Conservation (phyloP, 129 eudicot species). For the Arctium minus region DNA sequence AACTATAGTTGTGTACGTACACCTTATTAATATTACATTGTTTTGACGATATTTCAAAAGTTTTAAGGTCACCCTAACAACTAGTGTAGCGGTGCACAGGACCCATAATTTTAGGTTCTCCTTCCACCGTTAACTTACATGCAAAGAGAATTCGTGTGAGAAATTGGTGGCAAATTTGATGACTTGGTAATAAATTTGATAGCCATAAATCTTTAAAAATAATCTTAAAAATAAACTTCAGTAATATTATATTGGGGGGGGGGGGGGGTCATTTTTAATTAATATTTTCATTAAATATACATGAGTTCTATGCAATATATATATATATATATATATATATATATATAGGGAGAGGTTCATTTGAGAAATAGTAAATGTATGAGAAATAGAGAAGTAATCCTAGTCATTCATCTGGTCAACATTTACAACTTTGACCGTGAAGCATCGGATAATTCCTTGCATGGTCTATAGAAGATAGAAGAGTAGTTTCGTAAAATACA, state of each 20-base stretch:
- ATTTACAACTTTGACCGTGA: too few relatives aligned
- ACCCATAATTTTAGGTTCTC: not conserved
- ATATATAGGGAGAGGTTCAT: not conserved
- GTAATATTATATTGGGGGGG: not conserved
- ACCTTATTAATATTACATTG: not conserved
- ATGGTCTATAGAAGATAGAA: too few relatives aligned
- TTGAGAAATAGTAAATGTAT: too few relatives aligned
- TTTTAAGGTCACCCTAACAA: not conserved
- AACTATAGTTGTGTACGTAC: not conserved
- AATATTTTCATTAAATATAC: not conserved
- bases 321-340: too few relatives aligned
- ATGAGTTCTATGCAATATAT: not conserved
- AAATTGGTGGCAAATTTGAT: not conserved
- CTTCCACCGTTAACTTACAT: not conserved
- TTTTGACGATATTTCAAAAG: not conserved
- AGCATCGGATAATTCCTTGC: too few relatives aligned
- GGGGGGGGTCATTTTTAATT: not conserved
- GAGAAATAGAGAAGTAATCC: too few relatives aligned
- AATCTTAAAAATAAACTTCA: not conserved
- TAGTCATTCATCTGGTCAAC: too few relatives aligned
- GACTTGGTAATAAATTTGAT: not conserved
- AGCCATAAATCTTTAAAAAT: too few relatives aligned
- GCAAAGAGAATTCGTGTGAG: not conserved
- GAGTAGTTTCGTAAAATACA: too few relatives aligned
- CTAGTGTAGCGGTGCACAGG: not conserved